These are phyloP conservation scores for Diaporthe velutina DNA, from an alignment of 2,329 filamentous ascomycete genomes.

Conservation along the genomic window DNA sequence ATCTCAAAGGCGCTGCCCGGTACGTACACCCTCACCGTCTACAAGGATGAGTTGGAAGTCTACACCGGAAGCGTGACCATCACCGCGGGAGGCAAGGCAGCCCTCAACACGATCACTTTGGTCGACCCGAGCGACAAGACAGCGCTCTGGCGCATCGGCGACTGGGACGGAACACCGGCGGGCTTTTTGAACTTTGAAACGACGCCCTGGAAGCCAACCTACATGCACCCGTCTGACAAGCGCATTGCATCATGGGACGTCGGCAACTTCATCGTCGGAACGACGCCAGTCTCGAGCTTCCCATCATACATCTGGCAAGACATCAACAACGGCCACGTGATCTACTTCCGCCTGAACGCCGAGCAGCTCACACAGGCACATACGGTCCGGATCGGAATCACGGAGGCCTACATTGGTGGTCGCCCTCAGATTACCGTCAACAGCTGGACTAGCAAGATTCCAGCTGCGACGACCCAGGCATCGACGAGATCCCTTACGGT, in stretches of 20 bases:
- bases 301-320: slow-evolving; percentile 58
- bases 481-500: slow-evolving; percentile 50
- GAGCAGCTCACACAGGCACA: slow-evolving; percentile 47
- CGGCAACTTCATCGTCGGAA: slow-evolving; percentile 52
- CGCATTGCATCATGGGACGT: slow-evolving; percentile 48
- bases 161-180: slow-evolving; percentile 51
- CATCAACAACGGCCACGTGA: slow-evolving; percentile 55
- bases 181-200: slow-evolving; percentile 53
- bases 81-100: slow-evolving; percentile 46
- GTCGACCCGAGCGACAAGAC: slow-evolving; percentile 49
- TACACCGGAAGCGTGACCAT: slow-evolving; percentile 45
- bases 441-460: slow-evolving; percentile 45
- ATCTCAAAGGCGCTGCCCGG: slow-evolving; percentile 49
- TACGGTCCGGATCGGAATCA: slow-evolving; percentile 49
- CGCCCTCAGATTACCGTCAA: slow-evolving; percentile 50
- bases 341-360: slow-evolving; percentile 53
- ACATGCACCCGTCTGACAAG: slow-evolving; percentile 55
- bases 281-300: slow-evolving; percentile 50
- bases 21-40: slow-evolving; percentile 50
- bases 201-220: slow-evolving; percentile 55
- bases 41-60: slow-evolving; percentile 51
- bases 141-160: slow-evolving; percentile 53
- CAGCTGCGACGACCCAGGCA: slow-evolving; percentile 46
- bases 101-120: slow-evolving; percentile 47
- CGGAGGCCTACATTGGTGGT: slow-evolving; percentile 48